These are phyloP conservation scores for Schwanniomyces yamadae DNA, from an alignment of 805 yeast species.

Conservation along the genomic window DNA sequence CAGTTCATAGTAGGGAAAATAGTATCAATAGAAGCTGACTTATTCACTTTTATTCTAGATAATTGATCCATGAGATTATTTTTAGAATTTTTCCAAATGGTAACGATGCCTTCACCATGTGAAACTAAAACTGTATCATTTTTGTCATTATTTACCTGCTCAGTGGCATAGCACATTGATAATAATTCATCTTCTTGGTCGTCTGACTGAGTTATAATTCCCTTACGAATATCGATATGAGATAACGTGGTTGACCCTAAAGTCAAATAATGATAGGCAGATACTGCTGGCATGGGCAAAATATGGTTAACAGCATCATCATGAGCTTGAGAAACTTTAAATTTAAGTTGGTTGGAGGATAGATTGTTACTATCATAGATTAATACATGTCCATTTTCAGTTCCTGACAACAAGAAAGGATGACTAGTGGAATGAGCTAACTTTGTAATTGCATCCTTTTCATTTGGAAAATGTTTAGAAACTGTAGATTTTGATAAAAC, in stretches of 20 bases:
- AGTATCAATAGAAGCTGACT: constrained; percentile 73
- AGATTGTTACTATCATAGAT: constrained; percentile 61
- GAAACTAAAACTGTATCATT: constrained; percentile 74
- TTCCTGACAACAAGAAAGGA: constrained; percentile 54
- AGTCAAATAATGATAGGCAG: constrained; percentile 75
- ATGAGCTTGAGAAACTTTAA: constrained; percentile 55
- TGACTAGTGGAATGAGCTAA: constrained; percentile 46
- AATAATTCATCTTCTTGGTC: constrained; percentile 94
- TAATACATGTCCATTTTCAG: constrained; percentile 68
- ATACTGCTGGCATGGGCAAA: constrained; percentile 64
- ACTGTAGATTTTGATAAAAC: constrained; percentile 56
- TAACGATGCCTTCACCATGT: constrained; percentile 86
- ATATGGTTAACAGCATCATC: constrained; percentile 78
- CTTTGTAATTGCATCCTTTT: constrained; percentile 40
- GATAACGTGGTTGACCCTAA: constrained; percentile 81
- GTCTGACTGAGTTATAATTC: constrained; percentile 64
- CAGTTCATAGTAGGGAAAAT: constrained; percentile 56
- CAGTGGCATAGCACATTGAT: constrained; percentile 63
- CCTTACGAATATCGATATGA: constrained; percentile 75
- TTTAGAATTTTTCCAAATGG: constrained; percentile 77
- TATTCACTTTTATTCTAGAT: constrained; percentile 66
- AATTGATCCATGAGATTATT: constrained; percentile 77
- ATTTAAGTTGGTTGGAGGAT: constrained; percentile 37
- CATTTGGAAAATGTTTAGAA: constrained; percentile 16
- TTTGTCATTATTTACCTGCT: constrained; percentile 45